These are phyloP conservation scores for Aspergillus sp. DNA, from an alignment of 2,329 filamentous ascomycete genomes.

Conservation along the genomic window DNA sequence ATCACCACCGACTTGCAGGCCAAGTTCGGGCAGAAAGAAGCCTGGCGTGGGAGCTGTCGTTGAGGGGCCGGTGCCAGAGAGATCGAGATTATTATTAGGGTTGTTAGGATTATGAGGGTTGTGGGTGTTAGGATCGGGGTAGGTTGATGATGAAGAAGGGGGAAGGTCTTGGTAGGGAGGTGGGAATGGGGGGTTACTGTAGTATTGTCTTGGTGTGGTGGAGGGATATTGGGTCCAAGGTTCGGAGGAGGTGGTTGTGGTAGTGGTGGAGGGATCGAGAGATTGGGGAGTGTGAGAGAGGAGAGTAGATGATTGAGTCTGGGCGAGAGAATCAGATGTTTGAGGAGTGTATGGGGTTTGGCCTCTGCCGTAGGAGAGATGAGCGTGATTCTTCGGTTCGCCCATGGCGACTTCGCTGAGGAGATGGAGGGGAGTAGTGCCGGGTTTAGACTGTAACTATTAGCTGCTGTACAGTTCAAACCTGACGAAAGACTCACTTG, in stretches of 20 bases:
- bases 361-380: background rate
- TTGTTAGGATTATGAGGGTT: no score
- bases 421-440: constrained; percentile 37
- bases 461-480: background rate
- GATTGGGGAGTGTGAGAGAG: constrained; percentile 13
- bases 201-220: constrained; percentile 5
- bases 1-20: constrained; percentile 25
- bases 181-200: constrained; percentile 6
- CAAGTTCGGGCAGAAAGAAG: constrained; percentile 26
- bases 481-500: constrained; percentile 3
- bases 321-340: background rate
- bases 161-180: constrained; percentile 7
- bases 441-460: constrained; percentile 13
- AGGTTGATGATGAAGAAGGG: constrained; percentile 6
- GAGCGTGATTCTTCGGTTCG: constrained; percentile 21
- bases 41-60: constrained; percentile 12
- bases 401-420: constrained; percentile 44
- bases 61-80: constrained; percentile 6
- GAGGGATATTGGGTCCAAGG: constrained; percentile 12
- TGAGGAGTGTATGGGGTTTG: constrained; percentile 3
- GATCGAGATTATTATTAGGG: constrained; percentile 10
- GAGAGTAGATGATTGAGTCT: constrained; percentile 11
- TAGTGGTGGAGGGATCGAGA: constrained; percentile 1
- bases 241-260: constrained; percentile 5
- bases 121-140: constrained; percentile 14